Evolutionary conservation across 352 stramenopile genomes (phyloP).

Genomic region (Globisporangium iwayamae): DNA sequence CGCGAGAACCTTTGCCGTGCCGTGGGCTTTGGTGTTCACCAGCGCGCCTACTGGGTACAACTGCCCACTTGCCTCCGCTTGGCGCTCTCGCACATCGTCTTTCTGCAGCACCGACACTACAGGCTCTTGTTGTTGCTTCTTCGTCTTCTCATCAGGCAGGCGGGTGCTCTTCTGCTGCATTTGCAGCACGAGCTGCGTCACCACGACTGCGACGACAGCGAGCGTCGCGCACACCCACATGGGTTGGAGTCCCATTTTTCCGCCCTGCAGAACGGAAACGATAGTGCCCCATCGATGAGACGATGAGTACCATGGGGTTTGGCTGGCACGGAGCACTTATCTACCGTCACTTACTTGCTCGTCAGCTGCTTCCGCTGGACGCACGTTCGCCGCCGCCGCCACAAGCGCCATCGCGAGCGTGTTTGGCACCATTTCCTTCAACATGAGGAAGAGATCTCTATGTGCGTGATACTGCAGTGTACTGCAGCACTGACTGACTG

Average conservation of each 20-base stretch:
- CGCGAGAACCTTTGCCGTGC: constrained; percentile 17
- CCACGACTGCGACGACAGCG: constrained; percentile 19
- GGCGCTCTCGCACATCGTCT: constrained; percentile 26
- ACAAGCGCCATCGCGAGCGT: background rate
- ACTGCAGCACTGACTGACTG: too few species aligned
- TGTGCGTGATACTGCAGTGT: background rate
- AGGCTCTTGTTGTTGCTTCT: constrained; percentile 9
- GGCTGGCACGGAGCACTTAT: background rate
- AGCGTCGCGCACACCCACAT: constrained; percentile 10
- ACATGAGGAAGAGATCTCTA: background rate
- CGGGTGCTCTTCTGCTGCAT: background rate
- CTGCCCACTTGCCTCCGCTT: constrained; percentile 19
- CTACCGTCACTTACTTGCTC: background rate
- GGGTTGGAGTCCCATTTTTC: background rate
- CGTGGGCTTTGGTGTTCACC: constrained; percentile 18
- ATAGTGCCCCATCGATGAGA: background rate
- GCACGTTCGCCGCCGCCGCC: background rate
- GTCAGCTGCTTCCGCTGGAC: background rate
- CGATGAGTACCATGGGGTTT: background rate
- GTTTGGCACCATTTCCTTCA: background rate
- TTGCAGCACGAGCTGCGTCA: constrained; percentile 13
- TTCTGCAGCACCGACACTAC: constrained; percentile 29
- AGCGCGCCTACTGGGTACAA: constrained; percentile 21
- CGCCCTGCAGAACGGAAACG: background rate
- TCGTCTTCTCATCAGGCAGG: background rate